Conservation (phyloP, 352 stramenopile genomes). For the Pythium pyrilobum region DNA sequence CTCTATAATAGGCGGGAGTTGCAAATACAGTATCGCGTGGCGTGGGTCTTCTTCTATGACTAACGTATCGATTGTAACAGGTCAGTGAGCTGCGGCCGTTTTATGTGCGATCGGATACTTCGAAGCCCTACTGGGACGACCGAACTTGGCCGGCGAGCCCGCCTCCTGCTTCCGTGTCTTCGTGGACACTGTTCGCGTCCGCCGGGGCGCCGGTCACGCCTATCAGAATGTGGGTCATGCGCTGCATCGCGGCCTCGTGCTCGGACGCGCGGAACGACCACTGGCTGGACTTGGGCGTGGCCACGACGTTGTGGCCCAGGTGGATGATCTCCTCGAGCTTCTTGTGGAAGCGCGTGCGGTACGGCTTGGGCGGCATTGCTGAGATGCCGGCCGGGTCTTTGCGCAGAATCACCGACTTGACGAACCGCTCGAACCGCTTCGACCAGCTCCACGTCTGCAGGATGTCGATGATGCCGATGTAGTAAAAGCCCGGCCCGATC, state of each 20-base stretch:
- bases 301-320: constrained; percentile 34
- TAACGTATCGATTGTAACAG: too few species aligned
- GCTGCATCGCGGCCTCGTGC: neutral
- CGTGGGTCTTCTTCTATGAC: too few species aligned
- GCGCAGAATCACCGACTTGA: constrained; percentile 59
- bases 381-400: constrained; percentile 75
- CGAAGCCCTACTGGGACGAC: too few species aligned
- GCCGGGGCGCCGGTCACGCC: too few species aligned
- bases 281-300: constrained; percentile 7
- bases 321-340: constrained; percentile 77
- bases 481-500: constrained; percentile 79
- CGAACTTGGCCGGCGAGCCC: too few species aligned
- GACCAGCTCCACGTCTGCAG: constrained; percentile 72
- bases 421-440: constrained; percentile 71
- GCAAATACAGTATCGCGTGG: too few species aligned
- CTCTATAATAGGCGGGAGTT: too few species aligned
- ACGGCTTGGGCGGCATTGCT: constrained; percentile 61
- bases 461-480: constrained; percentile 87
- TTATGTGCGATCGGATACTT: too few species aligned
- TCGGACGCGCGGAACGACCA: neutral
- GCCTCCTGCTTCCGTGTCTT: too few species aligned
- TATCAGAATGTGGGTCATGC: constrained; percentile 1
- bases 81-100: too few species aligned
- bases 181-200: too few species aligned
- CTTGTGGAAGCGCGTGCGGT: constrained; percentile 60